Percentiles rank a stretch among this genome's conserved stretches.
These are phyloP conservation scores for Castanea mollissima DNA, from an alignment of 306 rosid genomes.

Conservation along the genomic window DNA sequence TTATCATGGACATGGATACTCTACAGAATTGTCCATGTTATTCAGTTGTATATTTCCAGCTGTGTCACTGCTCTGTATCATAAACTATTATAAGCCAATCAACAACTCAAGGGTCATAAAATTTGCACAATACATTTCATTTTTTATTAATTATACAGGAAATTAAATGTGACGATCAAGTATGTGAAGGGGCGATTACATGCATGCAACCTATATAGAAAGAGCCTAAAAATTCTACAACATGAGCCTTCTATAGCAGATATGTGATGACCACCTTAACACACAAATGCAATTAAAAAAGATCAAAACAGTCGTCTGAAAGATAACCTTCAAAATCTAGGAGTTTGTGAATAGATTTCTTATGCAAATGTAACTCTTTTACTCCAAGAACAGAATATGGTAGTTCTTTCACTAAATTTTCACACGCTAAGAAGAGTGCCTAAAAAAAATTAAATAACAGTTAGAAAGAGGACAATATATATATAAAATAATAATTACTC, in stretches of 20 bases:
- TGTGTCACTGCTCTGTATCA: background rate
- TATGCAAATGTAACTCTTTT: conserved; percentile 54
- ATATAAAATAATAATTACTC: background rate
- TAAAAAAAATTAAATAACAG: conserved; percentile 24
- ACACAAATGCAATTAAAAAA: conserved; percentile 2
- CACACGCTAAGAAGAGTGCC: conserved; percentile 76
- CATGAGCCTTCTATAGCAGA: background rate
- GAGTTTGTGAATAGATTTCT: conserved; percentile 51
- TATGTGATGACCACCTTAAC: background rate
- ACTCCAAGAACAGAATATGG: conserved; percentile 38
- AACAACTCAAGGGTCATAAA: background rate
- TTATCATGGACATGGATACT: background rate
- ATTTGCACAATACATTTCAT: background rate
- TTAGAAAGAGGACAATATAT: conserved; percentile 7
- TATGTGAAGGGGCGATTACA: background rate
- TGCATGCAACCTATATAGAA: background rate
- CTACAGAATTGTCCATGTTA: background rate
- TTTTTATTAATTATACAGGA: background rate
- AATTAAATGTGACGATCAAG: background rate
- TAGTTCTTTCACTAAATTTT: conserved; percentile 55
- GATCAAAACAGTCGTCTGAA: conserved; percentile 8
- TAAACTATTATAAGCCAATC: background rate
- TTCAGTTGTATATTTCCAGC: background rate
- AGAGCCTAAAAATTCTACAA: background rate
- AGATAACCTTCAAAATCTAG: conserved; percentile 72